A percentile compares a stretch with the other conserved stretches of the same genome.
Conservation (phyloP, 371 early-diverging fungal species). For the Nematocida sp. region DNA sequence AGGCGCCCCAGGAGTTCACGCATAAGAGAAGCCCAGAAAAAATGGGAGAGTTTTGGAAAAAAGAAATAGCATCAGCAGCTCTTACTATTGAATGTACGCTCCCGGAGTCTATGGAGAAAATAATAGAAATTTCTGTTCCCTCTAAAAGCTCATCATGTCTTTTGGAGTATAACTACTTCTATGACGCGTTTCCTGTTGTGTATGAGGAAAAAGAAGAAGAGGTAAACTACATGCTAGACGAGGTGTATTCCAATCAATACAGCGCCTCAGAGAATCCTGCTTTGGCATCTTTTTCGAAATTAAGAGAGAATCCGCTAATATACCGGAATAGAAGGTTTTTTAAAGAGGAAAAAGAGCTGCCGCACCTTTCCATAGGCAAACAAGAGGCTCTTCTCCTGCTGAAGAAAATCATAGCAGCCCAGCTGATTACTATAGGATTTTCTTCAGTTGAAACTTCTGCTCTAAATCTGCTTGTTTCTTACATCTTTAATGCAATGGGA, state of each 20-base stretch:
- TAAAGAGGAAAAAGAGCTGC: neutral
- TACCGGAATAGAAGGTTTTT: neutral
- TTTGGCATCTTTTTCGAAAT: neutral
- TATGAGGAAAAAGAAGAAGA: neutral
- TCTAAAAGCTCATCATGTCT: neutral
- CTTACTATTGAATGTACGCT: neutral
- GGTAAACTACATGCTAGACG: neutral
- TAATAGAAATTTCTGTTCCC: neutral
- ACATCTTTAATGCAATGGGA: neutral
- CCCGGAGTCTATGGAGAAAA: neutral
- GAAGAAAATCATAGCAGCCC: neutral
- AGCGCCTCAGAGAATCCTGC: neutral
- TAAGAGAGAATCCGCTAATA: neutral
- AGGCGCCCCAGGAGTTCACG: constrained; percentile 32
- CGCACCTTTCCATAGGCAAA: neutral
- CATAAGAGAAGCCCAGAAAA: neutral
- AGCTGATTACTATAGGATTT: constrained; percentile 23
- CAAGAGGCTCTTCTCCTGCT: constrained; percentile 1
- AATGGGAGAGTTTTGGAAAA: constrained; percentile 42
- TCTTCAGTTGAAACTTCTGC: constrained; percentile 30
- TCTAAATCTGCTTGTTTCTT: constrained; percentile 29
- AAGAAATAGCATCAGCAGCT: neutral
- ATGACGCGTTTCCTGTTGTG: constrained; percentile 40
- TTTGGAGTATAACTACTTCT: constrained; percentile 49
- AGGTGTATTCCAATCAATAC: constrained; percentile 1